Evolutionary conservation across 192 early-diverging fungal genomes (phyloP), one percentile per base, ranked within the genome.

Genomic region (Linnemannia elongata): DNA sequence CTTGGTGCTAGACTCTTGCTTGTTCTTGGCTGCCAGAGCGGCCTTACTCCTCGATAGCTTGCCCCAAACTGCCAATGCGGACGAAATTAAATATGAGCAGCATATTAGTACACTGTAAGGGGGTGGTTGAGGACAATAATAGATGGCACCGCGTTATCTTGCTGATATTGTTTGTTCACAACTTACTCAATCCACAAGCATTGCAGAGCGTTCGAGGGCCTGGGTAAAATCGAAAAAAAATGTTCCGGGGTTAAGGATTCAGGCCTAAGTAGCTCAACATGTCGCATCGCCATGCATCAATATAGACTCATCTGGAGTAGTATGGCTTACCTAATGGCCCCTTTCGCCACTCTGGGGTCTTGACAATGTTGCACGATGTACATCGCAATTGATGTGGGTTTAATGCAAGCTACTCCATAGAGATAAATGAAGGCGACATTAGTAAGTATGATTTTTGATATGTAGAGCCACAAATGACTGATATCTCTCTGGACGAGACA

Each of bases 261-360:
- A 10, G 2, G 9, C 30, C 54, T 55, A n/a, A 55, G 27, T 27
- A 27, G 30, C 54, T 55, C 15, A 55, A n/a, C 52, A 13, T 75
- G 27, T 24, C 4, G 45, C n/a, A 24, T 9, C 13, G 13, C 7
- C 27, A 74, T 22, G 45, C 27, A 73, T 35, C 10, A 55, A 75
- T 60, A 75, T 35, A 24, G 49, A 3, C 15, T 7, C 27, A 47
- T 12, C 20, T 60, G n/a, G 3, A 24, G 47, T 27, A 3, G 17
- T 4, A 1, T 24, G 10, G 36, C 13, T 74, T 74, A 87, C 85
- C 85, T 30, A 87, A 30, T 38, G 85, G 85, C 27, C 85, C 85
- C 72, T 87, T 87, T 78, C 85, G 80, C 85, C 85, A 87, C n/a
- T 87, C 85, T 36, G 85, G 85, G 0, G 85, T 87, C 54, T 87